Conservation (phyloP, 1,139 yeast species). For the Taphrina populina region DNA sequence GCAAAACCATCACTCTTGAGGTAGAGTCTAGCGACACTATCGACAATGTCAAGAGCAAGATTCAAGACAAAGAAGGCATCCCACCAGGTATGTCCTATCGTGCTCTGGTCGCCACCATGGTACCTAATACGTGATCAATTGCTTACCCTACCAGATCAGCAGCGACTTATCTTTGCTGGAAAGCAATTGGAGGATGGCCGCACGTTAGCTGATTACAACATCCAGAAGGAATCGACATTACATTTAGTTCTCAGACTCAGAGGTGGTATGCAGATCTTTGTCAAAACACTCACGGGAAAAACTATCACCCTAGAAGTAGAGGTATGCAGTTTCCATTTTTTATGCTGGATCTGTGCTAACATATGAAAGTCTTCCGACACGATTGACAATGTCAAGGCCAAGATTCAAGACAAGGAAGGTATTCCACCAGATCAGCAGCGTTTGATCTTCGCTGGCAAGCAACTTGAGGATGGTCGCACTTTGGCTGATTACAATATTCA, state of each 20-base stretch:
- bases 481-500: constrained; percentile 87
- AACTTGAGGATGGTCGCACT: constrained; percentile 84
- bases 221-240: constrained; percentile 83
- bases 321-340: constrained; percentile 39
- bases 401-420: constrained; percentile 88
- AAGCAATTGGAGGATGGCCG: constrained; percentile 87
- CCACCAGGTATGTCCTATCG: constrained; percentile 54
- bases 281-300: constrained; percentile 98
- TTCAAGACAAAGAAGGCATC: constrained; percentile 86
- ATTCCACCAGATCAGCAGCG: constrained; percentile 88
- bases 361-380: constrained; percentile 86
- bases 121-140: not conserved
- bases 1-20: constrained; percentile 89
- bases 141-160: constrained; percentile 57
- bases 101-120: not conserved
- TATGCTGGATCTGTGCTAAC: constrained; percentile 75
- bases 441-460: constrained; percentile 83
- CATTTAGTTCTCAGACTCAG: constrained; percentile 84
- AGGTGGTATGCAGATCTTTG: constrained; percentile 78
- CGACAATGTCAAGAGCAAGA: constrained; percentile 85
- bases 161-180: constrained; percentile 82
- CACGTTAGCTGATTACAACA: constrained; percentile 84
- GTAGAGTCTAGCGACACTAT: constrained; percentile 88
- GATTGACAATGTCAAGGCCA: constrained; percentile 83
- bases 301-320: constrained; percentile 94